Evolutionary conservation across 2,329 filamentous ascomycete genomes (phyloP).

Genomic region (Myriosclerotinia curreyana): DNA sequence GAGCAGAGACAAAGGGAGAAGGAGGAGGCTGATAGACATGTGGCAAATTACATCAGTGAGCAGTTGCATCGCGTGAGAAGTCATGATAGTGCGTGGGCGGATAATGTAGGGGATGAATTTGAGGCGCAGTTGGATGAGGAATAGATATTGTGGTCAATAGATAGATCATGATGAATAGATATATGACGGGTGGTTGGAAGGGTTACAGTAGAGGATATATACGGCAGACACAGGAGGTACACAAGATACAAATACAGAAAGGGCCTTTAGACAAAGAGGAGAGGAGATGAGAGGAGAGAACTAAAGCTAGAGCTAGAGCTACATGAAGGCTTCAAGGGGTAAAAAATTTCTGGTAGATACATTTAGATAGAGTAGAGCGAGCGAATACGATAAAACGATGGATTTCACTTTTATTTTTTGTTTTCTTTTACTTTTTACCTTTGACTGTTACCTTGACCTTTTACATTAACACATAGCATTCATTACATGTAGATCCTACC

Average conservation of each 20-base stretch:
- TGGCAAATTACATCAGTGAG: slow-evolving; percentile 77
- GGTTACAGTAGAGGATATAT: background rate
- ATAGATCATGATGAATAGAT: background rate
- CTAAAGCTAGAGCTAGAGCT: background rate
- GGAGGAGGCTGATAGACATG: slow-evolving; percentile 62
- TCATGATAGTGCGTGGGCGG: slow-evolving; percentile 38
- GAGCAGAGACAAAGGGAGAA: slow-evolving; percentile 51
- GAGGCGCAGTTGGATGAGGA: slow-evolving; percentile 52
- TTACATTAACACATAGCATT: too few species aligned
- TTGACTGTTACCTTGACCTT: too few species aligned
- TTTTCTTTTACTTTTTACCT: background rate
- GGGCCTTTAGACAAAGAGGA: background rate
- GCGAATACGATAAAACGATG: background rate
- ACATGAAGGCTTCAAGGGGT: background rate
- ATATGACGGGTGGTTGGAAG: background rate
- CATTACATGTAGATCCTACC: too few species aligned
- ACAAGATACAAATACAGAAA: background rate
- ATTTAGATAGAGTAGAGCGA: background rate
- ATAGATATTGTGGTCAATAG: background rate
- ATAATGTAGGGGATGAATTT: slow-evolving; percentile 57
- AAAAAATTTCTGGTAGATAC: slow-evolving; percentile 1
- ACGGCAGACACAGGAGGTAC: background rate
- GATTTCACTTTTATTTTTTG: too few species aligned
- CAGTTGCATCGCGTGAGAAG: slow-evolving; percentile 72
- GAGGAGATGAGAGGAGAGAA: background rate